Evolutionary conservation across 257 asterid genomes (phyloP), one percentile per base, ranked within the genome.

Genomic region (Sherardia arvensis): DNA sequence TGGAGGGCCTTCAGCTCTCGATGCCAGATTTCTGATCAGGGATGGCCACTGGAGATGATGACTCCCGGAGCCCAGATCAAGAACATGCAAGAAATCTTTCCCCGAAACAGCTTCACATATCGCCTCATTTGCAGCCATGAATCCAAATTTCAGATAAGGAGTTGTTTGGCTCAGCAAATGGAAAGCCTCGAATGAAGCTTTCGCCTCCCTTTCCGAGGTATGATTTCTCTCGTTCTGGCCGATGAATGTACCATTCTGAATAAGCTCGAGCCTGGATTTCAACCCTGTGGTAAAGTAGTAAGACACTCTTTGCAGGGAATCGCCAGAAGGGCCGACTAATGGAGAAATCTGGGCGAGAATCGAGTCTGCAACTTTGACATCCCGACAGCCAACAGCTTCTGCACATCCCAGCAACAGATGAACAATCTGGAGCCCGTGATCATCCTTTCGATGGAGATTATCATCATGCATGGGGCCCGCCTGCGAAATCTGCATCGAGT

Each of bases 331-430:
- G 66, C 55, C 62, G 1, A 78, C 77, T 0, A 77, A 43, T 26
- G 83, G 79, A 79, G 82, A 78, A 27, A 85, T 78, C 68, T 75
- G 82, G 15, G 59, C 33, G 20, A 85, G 71, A n/a, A 85, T 61
- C 7, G 88, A 68, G 36, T 71, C 53, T 18, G 87, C 84, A 9
- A 85, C 80, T 0, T 22, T 74, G 8, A 74, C 61, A 53, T 85
- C 93, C 73, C 88, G 73, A 21, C 87, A 82, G 14, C 88, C 85
- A 26, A 85, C 76, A 2, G 87, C 92, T 79, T 85, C 88, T 0
- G 92, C 92, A 34, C 88, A 85, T 59, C 80, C 85, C 47, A 85
- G 69, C 22, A 85, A 68, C 21, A 79, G 47, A 65, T 85, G 93
- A 67, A 85, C 88, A 49, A 85, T 65, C n/a, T 82, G 74, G 1